A percentile compares a stretch with the other conserved stretches of the same genome.
Conservation (phyloP, 345 rosid species). For the Camelina neglecta region DNA sequence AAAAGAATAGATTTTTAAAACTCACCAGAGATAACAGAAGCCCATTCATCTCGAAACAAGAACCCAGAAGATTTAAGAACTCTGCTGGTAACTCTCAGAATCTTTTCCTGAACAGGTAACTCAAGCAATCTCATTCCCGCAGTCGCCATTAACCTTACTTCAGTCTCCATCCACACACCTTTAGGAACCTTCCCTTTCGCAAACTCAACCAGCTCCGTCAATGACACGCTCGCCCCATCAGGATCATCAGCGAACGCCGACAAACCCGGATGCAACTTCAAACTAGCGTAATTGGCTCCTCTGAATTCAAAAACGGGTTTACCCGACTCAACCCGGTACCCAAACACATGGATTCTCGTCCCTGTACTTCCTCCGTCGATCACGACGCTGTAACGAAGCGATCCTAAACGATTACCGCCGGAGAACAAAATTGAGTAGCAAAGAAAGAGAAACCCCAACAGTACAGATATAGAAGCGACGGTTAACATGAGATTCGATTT, state of each 20-base stretch:
- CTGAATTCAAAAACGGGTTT: slow-evolving; percentile 60
- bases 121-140: slow-evolving; percentile 90
- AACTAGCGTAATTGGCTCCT: slow-evolving; percentile 52
- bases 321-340: slow-evolving; percentile 47
- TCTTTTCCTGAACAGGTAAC: slow-evolving; percentile 52
- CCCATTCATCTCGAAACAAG: slow-evolving; percentile 76
- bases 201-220: slow-evolving; percentile 69
- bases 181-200: slow-evolving; percentile 65
- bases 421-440: slow-evolving; percentile 46
- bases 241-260: slow-evolving; percentile 70
- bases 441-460: slow-evolving; percentile 42
- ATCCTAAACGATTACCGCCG: neutral
- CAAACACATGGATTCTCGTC: slow-evolving; percentile 71
- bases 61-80: slow-evolving; percentile 72
- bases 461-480: slow-evolving; percentile 36
- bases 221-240: slow-evolving; percentile 60
- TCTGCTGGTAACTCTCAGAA: slow-evolving; percentile 58
- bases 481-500: slow-evolving; percentile 45
- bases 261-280: slow-evolving; percentile 82
- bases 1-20: neutral
- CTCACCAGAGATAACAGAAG: slow-evolving; percentile 83
- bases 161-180: slow-evolving; percentile 69
- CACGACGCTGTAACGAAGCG: slow-evolving; percentile 52
- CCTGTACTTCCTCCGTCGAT: slow-evolving; percentile 95
- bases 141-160: slow-evolving; percentile 88